These are phyloP conservation scores for Globisporangium carolinianum DNA, from an alignment of 352 stramenopile species.

Conservation along the genomic window DNA sequence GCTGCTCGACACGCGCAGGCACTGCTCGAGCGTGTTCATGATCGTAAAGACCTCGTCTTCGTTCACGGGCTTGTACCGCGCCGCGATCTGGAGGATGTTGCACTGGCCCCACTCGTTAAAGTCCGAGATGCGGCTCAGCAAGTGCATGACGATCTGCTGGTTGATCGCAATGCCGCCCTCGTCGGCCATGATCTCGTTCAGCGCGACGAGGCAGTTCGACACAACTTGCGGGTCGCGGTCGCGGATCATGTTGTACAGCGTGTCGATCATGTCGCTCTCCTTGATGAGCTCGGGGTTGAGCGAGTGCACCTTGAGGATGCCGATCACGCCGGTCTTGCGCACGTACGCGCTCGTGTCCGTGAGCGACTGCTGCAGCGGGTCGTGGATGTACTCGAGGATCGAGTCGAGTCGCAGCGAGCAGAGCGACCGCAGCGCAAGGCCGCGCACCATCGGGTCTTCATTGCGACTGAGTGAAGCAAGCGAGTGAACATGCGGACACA, in stretches of 20 bases:
- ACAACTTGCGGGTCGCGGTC: conserved; percentile 97
- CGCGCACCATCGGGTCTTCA: conserved; percentile 98
- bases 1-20: conserved; percentile 93
- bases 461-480: conserved; percentile 61
- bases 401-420: conserved; percentile 95
- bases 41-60: conserved; percentile 97
- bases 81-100: conserved; percentile 93
- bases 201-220: conserved; percentile 94
- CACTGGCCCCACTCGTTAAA: conserved; percentile 99
- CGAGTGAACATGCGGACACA: not conserved
- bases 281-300: conserved; percentile 90
- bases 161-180: conserved; percentile 97
- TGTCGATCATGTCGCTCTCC: conserved; percentile 95
- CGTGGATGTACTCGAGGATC: conserved; percentile 98
- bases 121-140: conserved; percentile 97
- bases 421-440: conserved; percentile 94
- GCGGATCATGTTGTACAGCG: conserved; percentile 97
- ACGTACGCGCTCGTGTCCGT: conserved; percentile 97
- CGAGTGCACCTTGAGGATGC: conserved; percentile 96
- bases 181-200: conserved; percentile 98
- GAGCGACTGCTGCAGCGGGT: conserved; percentile 89
- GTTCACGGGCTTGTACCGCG: conserved; percentile 91
- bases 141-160: conserved; percentile 95
- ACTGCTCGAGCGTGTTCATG: conserved; percentile 96
- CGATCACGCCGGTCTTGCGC: conserved; percentile 98